A percentile compares a stretch with the other conserved stretches of the same genome.
These are phyloP conservation scores for Prinsepia uniflora DNA, from an alignment of 306 rosid species.

Conservation along the genomic window DNA sequence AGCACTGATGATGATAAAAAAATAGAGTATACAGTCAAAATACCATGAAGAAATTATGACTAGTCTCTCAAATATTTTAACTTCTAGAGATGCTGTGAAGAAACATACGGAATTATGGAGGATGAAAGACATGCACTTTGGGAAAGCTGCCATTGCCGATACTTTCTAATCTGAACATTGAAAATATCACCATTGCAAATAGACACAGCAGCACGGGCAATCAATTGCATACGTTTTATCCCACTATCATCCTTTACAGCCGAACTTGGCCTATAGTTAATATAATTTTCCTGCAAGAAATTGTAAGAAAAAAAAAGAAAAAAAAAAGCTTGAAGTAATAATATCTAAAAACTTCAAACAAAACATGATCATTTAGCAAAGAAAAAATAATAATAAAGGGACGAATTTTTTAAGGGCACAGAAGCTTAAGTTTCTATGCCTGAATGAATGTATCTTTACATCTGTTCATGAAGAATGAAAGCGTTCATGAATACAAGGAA, in stretches of 20 bases:
- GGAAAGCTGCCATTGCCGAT: constrained; percentile 98
- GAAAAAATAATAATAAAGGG: background rate
- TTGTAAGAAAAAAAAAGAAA: background rate
- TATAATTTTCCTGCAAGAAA: constrained; percentile 80
- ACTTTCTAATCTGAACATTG: constrained; percentile 88
- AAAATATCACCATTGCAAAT: constrained; percentile 89
- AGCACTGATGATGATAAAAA: constrained; percentile 49
- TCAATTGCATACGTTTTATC: constrained; percentile 69
- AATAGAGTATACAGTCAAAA: constrained; percentile 7
- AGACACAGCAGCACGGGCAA: constrained; percentile 91
- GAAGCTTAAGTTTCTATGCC: background rate
- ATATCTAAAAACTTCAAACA: background rate
- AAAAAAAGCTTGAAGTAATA: background rate
- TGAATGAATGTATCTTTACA: background rate
- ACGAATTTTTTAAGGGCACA: background rate
- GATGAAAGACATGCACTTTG: constrained; percentile 74
- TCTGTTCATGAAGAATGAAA: background rate
- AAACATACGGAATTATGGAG: constrained; percentile 83
- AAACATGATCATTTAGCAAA: background rate
- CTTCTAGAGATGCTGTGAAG: constrained; percentile 31
- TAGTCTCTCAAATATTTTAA: background rate
- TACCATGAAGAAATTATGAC: constrained; percentile 12
- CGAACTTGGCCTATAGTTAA: constrained; percentile 74
- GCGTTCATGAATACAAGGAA: background rate
- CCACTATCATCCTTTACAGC: constrained; percentile 72